A percentile compares a stretch with the other conserved stretches of the same genome.
These are phyloP conservation scores for Ramalina peruviana DNA, from an alignment of 495 filamentous ascomycete species.

Conservation along the genomic window DNA sequence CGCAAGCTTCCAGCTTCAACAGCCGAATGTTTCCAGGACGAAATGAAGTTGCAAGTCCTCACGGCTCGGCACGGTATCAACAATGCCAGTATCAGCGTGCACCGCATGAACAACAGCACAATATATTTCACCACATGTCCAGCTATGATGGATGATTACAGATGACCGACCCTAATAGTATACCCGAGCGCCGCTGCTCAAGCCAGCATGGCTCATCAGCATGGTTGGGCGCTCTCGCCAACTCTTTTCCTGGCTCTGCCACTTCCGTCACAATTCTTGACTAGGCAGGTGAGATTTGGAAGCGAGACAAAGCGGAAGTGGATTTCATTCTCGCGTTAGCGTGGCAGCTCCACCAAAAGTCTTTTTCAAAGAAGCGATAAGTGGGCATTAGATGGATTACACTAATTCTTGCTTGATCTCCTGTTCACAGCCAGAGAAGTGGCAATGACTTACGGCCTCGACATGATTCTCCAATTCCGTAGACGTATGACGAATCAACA, in stretches of 20 bases:
- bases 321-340: constrained; percentile 7
- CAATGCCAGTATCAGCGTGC: not conserved
- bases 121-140: not conserved
- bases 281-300: not conserved
- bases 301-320: not conserved
- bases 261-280: constrained; percentile 1
- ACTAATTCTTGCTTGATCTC: too few relatives aligned
- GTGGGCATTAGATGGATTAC: too few relatives aligned
- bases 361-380: not conserved
- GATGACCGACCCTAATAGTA: not conserved
- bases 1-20: not conserved
- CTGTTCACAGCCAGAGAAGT: too few relatives aligned
- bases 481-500: too few relatives aligned
- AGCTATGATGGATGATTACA: not conserved
- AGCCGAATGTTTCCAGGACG: not conserved
- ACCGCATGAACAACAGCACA: not conserved
- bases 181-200: not conserved
- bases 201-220: not conserved
- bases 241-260: not conserved
- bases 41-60: not conserved
- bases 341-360: constrained; percentile 4
- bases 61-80: not conserved
- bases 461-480: too few relatives aligned
- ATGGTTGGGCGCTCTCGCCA: not conserved
- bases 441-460: too few relatives aligned